Base-by-base conservation (phyloP, 1,284 basidiomycete species). In the Erythrobasidium hasegawianum region DNA sequence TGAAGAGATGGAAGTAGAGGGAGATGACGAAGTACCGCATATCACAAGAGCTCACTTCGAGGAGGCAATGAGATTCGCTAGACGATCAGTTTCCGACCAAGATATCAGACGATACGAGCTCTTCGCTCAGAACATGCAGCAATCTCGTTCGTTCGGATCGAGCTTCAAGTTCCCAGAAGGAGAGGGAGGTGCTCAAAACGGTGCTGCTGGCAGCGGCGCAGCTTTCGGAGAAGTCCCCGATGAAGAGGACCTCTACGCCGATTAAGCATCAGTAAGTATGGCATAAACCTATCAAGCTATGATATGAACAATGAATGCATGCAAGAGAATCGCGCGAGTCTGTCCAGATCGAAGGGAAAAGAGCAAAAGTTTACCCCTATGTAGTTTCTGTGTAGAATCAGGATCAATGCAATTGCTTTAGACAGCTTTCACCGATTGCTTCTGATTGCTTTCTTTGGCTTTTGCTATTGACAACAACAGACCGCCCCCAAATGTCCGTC, bases 21-120 rank as follows among this genome's bases (percentile, higher is more conserved):
- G 85, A 71, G 88, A 87, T 79, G 87, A 99, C 75, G 92, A 91
- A 10, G 96, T 98, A n/a, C 93, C 96, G 1, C 83, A 91, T 76
- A 98, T 98, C 78, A 93, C 92, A 49, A 86, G 85, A 74, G 90
- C 87, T 1, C 92, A 96, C 82, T 98, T 98, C 74, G 95, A 98
- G 80, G 95, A 97, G 80, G 92, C 94, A 1, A 96, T 96, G 93
- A 87, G 87, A 78, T 95, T 84, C 73, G 78, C 78, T 8, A 72
- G 78, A 54, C 74, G 78, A 26, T 77, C 77, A 13, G 78, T 79
- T 18, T 76, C 74, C 57, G 78, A 78, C 58, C 87, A 89, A 72
- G 95, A 97, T 77, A 96, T 98, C 78, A 86, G 94, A 71, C 86
- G 90, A 52, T 95, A 95, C 77, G 89, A 92, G 82, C 89, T 58